Evolutionary conservation across 352 stramenopile species (phyloP).

Genomic region (Thalassiosira exigua): DNA sequence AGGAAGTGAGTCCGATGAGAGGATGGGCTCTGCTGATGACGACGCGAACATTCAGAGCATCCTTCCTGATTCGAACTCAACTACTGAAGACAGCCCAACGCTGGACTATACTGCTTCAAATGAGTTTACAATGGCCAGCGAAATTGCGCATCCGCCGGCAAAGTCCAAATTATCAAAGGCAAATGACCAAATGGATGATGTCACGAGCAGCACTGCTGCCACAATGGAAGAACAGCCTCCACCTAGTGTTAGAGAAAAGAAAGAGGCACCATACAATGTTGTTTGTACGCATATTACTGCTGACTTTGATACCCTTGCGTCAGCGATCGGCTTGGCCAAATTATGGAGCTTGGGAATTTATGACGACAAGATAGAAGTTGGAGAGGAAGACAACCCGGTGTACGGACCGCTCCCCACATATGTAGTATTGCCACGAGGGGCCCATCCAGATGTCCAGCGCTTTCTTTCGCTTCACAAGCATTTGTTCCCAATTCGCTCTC

Average conservation of each 20-base stretch:
- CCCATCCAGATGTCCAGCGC: constrained; percentile 84
- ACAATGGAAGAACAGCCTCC: constrained; percentile 57
- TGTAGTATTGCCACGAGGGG: constrained; percentile 84
- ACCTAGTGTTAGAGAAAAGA: constrained; percentile 49
- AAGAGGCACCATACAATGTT: constrained; percentile 75
- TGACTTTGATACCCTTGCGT: constrained; percentile 87
- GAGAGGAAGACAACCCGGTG: constrained; percentile 43
- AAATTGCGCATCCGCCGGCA: neutral
- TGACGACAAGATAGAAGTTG: constrained; percentile 29
- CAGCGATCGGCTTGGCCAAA: constrained; percentile 85
- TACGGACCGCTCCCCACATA: constrained; percentile 73
- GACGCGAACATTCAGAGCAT: neutral
- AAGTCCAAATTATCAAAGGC: too few relatives aligned
- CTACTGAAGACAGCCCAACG: neutral
- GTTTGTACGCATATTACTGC: constrained; percentile 88
- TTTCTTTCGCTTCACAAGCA: constrained; percentile 87
- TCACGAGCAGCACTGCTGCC: neutral
- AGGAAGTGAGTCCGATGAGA: constrained; percentile 10
- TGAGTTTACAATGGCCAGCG: neutral
- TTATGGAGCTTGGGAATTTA: constrained; percentile 73
- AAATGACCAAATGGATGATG: too few relatives aligned
- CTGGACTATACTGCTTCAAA: neutral
- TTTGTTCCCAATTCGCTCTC: constrained; percentile 85
- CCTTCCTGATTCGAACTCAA: too few relatives aligned
- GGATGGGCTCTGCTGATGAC: neutral